Conservation (phyloP, 2,329 filamentous ascomycete species). For the Talaromyces sp. region DNA sequence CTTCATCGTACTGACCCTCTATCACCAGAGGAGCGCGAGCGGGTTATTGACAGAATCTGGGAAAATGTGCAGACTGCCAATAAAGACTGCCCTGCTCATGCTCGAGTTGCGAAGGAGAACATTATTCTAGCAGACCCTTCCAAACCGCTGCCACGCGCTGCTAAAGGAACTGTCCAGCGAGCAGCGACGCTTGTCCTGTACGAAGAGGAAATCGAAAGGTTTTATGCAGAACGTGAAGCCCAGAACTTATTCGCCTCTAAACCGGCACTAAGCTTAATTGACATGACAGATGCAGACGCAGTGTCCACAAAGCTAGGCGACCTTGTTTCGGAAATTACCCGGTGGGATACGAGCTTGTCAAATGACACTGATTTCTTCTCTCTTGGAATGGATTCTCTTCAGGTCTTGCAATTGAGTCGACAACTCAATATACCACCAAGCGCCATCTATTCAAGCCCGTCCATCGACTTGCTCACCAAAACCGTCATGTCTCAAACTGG, state of each 20-base stretch:
- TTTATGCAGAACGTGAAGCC: neutral
- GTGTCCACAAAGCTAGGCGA: neutral
- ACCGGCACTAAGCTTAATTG: neutral
- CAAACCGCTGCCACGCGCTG: conserved; percentile 9
- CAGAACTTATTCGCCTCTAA: neutral
- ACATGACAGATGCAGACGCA: neutral
- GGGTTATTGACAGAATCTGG: conserved; percentile 11
- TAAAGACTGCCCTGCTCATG: conserved; percentile 8
- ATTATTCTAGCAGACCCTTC: conserved; percentile 3
- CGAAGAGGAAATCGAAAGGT: conserved; percentile 9
- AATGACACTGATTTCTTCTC: conserved; percentile 13
- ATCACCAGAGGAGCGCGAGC: neutral
- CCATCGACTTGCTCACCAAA: conserved; percentile 3
- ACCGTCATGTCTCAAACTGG: neutral
- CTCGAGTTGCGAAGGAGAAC: conserved; percentile 5
- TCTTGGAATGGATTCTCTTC: conserved; percentile 12
- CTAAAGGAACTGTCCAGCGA: conserved; percentile 14
- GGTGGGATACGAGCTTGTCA: conserved; percentile 2
- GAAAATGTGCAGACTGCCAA: conserved; percentile 8
- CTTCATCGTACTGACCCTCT: neutral
- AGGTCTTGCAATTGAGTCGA: conserved; percentile 10
- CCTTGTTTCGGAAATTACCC: neutral
- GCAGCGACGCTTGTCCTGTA: conserved; percentile 5
- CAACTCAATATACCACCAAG: conserved; percentile 5
- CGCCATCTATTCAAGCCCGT: neutral